Conservation (phyloP, 2,329 filamentous ascomycete genomes). For the Beauveria asiatica region DNA sequence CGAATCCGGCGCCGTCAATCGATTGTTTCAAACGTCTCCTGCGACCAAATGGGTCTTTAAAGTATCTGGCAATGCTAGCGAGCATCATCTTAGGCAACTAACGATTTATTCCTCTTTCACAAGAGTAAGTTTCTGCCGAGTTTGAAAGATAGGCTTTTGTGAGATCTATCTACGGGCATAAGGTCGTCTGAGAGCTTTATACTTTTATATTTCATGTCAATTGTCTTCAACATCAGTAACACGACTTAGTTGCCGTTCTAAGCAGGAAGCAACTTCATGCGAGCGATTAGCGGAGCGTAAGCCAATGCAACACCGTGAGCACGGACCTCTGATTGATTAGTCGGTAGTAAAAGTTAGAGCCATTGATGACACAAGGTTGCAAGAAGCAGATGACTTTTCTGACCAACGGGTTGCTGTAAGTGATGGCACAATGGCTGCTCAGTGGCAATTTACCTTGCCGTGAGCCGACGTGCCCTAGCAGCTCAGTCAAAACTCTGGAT, state of each 20-base stretch:
- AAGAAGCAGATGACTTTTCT: not conserved
- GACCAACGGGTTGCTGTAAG: not conserved
- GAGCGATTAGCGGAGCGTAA: not conserved
- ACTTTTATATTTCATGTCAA: not conserved
- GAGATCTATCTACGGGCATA: too few relatives aligned
- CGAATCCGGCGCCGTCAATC: not conserved
- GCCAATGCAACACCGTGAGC: not conserved
- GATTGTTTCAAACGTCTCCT: not conserved
- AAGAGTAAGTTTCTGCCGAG: too few relatives aligned
- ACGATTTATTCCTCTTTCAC: too few relatives aligned
- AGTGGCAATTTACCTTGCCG: not conserved
- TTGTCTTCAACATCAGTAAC: too few relatives aligned
- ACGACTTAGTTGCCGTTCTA: not conserved
- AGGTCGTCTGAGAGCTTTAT: not conserved
- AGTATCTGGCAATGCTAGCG: not conserved
- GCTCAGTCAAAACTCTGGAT: too few relatives aligned
- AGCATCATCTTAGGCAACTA: not conserved
- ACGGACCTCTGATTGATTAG: not conserved
- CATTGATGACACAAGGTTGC: not conserved
- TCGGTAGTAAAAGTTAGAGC: not conserved
- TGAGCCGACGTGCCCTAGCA: too few relatives aligned
- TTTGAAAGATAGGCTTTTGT: too few relatives aligned
- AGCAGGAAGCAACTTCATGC: not conserved
- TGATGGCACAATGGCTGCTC: not conserved
- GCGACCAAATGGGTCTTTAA: not conserved